These are phyloP conservation scores for Coemansia sp. DNA, from an alignment of 192 early-diverging fungal genomes.

Conservation along the genomic window DNA sequence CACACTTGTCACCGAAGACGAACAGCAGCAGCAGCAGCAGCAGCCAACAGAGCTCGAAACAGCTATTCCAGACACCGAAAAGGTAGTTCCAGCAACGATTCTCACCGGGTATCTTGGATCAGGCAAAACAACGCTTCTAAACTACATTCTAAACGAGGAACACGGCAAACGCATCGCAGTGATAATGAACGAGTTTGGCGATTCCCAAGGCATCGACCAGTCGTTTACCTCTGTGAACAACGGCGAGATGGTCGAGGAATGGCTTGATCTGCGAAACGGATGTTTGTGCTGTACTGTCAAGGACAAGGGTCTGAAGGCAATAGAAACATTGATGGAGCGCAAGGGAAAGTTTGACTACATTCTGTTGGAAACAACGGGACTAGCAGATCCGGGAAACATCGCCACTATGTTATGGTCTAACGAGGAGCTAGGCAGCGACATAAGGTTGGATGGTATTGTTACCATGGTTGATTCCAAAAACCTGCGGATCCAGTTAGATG, in stretches of 20 bases:
- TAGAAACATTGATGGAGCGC: conserved; percentile 90
- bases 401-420: conserved; percentile 98
- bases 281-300: conserved; percentile 98
- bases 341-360: conserved; percentile 95
- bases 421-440: conserved; percentile 84
- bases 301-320: conserved; percentile 91
- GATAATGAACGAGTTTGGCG: conserved; percentile 99
- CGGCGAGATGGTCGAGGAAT: conserved; percentile 89
- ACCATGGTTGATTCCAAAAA: conserved; percentile 84
- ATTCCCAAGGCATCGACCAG: conserved; percentile 93
- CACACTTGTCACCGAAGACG: background rate
- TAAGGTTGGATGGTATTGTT: conserved; percentile 89
- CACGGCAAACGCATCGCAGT: conserved; percentile 97
- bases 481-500: conserved; percentile 52
- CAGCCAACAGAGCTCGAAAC: background rate
- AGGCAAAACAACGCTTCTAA: conserved; percentile 94
- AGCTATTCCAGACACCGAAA: background rate
- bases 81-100: conserved; percentile 55
- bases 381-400: conserved; percentile 77
- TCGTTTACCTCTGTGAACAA: conserved; percentile 73
- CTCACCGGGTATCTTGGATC: conserved; percentile 73
- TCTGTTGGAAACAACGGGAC: conserved; percentile 89
- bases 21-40: conserved; percentile 13
- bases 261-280: conserved; percentile 96
- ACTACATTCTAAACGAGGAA: conserved; percentile 75